A percentile compares a stretch with the other conserved stretches of the same genome.
Evolutionary conservation across 768 basidiomycete species (phyloP).

Genomic region (Hygrocybe coccinea): DNA sequence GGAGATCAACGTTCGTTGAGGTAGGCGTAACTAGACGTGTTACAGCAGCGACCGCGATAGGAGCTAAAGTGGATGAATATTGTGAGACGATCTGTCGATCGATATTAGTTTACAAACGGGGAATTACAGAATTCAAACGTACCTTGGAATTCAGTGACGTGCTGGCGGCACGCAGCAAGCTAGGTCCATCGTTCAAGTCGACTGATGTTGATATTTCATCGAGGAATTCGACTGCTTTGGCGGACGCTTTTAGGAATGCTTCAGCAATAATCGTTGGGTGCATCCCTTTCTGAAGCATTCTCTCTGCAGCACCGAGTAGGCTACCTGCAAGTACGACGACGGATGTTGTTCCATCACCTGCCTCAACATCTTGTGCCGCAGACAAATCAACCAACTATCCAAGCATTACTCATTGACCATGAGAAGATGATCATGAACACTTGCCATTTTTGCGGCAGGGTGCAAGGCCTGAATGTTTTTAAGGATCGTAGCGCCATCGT

Average conservation of each 20-base stretch:
- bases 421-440: conserved; percentile 1
- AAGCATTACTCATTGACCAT: not conserved
- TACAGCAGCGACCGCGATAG: conserved; percentile 96
- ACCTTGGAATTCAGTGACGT: conserved; percentile 97
- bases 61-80: conserved; percentile 96
- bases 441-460: conserved; percentile 96
- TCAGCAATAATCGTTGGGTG: conserved; percentile 97
- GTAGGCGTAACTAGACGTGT: conserved; percentile 83
- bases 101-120: not conserved
- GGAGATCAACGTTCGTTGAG: conserved; percentile 92
- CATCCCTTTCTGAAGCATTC: conserved; percentile 93
- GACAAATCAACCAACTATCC: conserved; percentile 91
- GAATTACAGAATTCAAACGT: conserved; percentile 9
- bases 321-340: conserved; percentile 96
- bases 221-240: conserved; percentile 90
- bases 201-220: conserved; percentile 91
- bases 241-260: conserved; percentile 87
- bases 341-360: conserved; percentile 96
- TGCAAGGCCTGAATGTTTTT: conserved; percentile 94
- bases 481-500: conserved; percentile 97
- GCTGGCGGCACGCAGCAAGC: conserved; percentile 85
- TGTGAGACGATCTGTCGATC: conserved; percentile 86
- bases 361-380: conserved; percentile 96
- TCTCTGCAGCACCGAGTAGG: conserved; percentile 90
- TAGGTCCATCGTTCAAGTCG: conserved; percentile 81